A percentile compares a stretch with the other conserved stretches of the same genome.
These are phyloP conservation scores for Bolboschoenus planiculmis DNA, from an alignment of 176 grass and related monocot species.

Conservation along the genomic window DNA sequence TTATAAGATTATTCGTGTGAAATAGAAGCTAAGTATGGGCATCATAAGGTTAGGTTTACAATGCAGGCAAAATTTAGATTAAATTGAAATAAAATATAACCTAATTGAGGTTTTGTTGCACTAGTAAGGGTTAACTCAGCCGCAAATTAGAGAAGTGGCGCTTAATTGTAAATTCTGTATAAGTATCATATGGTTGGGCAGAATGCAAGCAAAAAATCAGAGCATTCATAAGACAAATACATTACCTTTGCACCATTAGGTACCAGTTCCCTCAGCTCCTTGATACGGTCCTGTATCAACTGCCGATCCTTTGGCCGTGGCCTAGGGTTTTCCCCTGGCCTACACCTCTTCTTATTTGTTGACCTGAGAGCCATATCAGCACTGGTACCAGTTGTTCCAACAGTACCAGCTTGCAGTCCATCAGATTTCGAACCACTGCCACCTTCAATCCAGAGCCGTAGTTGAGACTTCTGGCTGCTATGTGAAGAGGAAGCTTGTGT, in stretches of 20 bases:
- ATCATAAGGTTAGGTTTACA: neutral
- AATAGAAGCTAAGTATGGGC: neutral
- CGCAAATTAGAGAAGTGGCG: neutral
- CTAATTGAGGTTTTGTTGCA: neutral
- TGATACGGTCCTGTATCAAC: conserved; percentile 67
- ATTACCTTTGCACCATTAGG: conserved; percentile 59
- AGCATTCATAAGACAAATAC: neutral
- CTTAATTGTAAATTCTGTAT: neutral
- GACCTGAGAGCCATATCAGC: conserved; percentile 29
- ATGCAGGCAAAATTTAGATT: neutral
- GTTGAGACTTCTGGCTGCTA: conserved; percentile 38
- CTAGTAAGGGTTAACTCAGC: neutral
- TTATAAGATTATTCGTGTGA: neutral
- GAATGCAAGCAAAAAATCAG: neutral
- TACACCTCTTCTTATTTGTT: conserved; percentile 41
- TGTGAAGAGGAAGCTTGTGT: conserved; percentile 5
- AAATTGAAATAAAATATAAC: neutral
- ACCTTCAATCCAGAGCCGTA: conserved; percentile 42
- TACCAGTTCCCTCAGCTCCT: conserved; percentile 59
- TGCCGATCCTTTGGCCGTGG: conserved; percentile 63
- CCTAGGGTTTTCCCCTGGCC: conserved; percentile 42
- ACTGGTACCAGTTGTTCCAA: conserved; percentile 28
- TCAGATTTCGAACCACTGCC: neutral
- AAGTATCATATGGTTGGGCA: neutral
- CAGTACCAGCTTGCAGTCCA: conserved; percentile 2